These are phyloP conservation scores for Curvularia lunata DNA, from an alignment of 2,329 filamentous ascomycete species.

Conservation along the genomic window DNA sequence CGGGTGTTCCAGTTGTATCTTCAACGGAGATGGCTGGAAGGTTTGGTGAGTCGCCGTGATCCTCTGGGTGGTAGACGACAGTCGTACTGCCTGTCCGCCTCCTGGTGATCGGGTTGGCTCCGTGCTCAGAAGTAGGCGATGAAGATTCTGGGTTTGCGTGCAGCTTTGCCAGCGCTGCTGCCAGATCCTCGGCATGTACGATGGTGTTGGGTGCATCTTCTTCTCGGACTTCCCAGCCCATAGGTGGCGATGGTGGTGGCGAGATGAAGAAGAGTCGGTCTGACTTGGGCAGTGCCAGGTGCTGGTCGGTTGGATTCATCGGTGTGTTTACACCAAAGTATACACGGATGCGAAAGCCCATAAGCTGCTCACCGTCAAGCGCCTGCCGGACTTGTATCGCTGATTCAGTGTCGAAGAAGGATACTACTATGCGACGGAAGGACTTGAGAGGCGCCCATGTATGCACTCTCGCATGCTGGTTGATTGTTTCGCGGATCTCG, in stretches of 20 bases:
- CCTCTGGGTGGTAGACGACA: slow-evolving; percentile 67
- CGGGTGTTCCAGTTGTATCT: slow-evolving; percentile 60
- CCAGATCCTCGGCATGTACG: slow-evolving; percentile 68
- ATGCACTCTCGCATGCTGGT: slow-evolving; percentile 72
- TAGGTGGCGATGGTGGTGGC: slow-evolving; percentile 67
- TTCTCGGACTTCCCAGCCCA: slow-evolving; percentile 68
- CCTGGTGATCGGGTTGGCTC: slow-evolving; percentile 28
- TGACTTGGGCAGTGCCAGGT: slow-evolving; percentile 57
- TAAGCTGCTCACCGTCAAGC: slow-evolving; percentile 75
- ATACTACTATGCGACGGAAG: slow-evolving; percentile 80
- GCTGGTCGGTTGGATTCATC: slow-evolving; percentile 48
- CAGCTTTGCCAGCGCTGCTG: slow-evolving; percentile 61
- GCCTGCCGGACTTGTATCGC: slow-evolving; percentile 73
- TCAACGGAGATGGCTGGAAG: slow-evolving; percentile 69
- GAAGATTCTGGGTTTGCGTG: slow-evolving; percentile 48
- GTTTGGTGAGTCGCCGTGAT: slow-evolving; percentile 65
- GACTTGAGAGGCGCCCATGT: slow-evolving; percentile 82
- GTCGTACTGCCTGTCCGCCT: slow-evolving; percentile 61
- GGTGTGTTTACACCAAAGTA: slow-evolving; percentile 50
- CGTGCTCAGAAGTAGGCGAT: slow-evolving; percentile 34
- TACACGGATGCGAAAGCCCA: slow-evolving; percentile 63
- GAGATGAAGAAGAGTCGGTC: slow-evolving; percentile 71
- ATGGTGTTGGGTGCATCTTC: slow-evolving; percentile 71
- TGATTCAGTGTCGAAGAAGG: slow-evolving; percentile 73
- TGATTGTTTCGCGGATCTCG: slow-evolving; percentile 74